Evolutionary conservation across 176 grass and related monocot genomes (phyloP).

Genomic region (Oryza australiensis): DNA sequence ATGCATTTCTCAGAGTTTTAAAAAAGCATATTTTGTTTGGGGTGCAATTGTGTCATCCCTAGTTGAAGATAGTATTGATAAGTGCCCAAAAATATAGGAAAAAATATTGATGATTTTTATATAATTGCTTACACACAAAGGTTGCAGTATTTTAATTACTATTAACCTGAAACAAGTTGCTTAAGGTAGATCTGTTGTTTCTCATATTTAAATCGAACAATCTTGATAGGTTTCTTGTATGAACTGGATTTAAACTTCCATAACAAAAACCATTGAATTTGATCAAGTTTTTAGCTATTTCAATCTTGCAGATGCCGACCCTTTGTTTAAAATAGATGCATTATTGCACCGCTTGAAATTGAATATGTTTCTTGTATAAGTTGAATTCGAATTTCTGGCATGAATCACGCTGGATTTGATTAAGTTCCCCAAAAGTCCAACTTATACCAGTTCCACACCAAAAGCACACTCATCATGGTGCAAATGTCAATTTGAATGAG

Average conservation of each 20-base stretch:
- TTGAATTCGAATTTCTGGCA: constrained; percentile 3
- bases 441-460: neutral
- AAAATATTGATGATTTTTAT: neutral
- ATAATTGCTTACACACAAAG: neutral
- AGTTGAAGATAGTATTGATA: no score
- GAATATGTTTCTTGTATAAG: neutral
- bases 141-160: neutral
- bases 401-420: neutral
- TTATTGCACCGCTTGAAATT: neutral
- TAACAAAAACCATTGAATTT: neutral
- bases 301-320: neutral
- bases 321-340: constrained; percentile 10
- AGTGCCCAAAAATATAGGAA: no score
- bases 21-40: neutral
- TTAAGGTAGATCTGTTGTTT: neutral
- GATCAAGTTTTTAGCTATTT: neutral
- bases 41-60: no score
- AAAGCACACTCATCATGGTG: neutral
- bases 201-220: neutral
- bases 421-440: neutral
- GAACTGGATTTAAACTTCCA: neutral
- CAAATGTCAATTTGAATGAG: neutral
- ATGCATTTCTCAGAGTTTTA: neutral
- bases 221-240: neutral
- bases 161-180: neutral